Evolutionary conservation across 116 monocot species (phyloP).

Genomic region (Trichopus zeylanicus): DNA sequence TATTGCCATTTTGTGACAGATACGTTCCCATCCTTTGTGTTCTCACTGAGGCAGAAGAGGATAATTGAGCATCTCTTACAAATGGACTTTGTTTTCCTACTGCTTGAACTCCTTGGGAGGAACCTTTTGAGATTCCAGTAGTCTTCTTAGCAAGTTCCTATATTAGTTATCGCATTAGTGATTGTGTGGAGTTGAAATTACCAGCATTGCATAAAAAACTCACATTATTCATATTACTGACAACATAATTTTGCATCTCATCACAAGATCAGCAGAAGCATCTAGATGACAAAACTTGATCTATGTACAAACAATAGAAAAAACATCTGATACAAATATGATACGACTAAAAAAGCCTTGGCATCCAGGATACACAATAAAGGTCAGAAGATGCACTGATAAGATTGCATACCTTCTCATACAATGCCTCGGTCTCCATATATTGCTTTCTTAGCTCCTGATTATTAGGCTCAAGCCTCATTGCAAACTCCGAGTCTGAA

Average conservation of each 20-base stretch:
- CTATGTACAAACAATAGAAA: too few species aligned
- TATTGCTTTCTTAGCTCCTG: conserved; percentile 77
- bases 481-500: conserved; percentile 83
- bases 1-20: conserved; percentile 2
- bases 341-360: too few species aligned
- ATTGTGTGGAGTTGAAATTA: not conserved
- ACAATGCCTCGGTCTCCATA: conserved; percentile 56
- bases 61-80: conserved; percentile 8
- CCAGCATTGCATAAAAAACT: too few species aligned
- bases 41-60: conserved; percentile 5
- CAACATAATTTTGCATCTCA: too few species aligned
- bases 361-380: too few species aligned
- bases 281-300: too few species aligned
- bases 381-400: not conserved
- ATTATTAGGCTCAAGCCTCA: conserved; percentile 93
- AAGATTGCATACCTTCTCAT: conserved; percentile 41
- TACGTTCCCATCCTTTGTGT: conserved; percentile 3
- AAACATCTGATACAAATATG: too few species aligned
- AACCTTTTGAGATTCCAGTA: conserved; percentile 6
- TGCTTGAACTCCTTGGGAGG: conserved; percentile 2
- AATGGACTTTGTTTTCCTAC: not conserved
- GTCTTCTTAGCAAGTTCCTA: conserved; percentile 15
- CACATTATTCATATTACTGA: too few species aligned
- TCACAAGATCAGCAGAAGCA: too few species aligned
- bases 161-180: not conserved